A percentile compares a stretch with the other conserved stretches of the same genome.
phyloP scores from a whole-genome alignment of 106 monocot genomes.

The Triglochin maritima region DNA sequence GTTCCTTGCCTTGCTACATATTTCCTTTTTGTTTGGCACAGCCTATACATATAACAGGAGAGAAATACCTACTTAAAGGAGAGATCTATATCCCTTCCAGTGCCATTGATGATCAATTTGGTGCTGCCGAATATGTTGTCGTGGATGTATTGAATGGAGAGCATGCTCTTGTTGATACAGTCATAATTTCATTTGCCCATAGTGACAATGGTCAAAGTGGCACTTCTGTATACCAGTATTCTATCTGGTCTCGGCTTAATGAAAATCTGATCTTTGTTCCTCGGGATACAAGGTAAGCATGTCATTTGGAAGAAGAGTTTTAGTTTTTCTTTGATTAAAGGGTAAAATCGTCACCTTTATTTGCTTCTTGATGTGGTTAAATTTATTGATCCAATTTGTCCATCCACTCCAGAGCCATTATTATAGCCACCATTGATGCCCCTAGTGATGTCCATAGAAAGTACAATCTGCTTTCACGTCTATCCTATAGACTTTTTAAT shows the following conservation, averaged over 20 bases:
- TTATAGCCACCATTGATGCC: no score
- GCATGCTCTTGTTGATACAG: slow-evolving; percentile 29
- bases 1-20: background rate
- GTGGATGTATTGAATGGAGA: slow-evolving; percentile 55
- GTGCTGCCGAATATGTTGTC: slow-evolving; percentile 38
- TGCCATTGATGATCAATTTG: slow-evolving; percentile 17
- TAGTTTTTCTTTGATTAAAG: background rate
- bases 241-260: slow-evolving; percentile 64
- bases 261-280: slow-evolving; percentile 57
- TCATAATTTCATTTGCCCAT: slow-evolving; percentile 25
- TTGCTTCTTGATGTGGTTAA: no score
- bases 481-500: no score
- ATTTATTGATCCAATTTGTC: no score
- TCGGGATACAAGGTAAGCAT: slow-evolving; percentile 51
- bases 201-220: slow-evolving; percentile 15
- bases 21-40: slow-evolving; percentile 15
- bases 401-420: no score
- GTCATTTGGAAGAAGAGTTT: background rate
- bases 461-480: no score
- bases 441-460: no score
- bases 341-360: no score
- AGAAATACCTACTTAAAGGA: slow-evolving; percentile 76
- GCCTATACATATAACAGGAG: slow-evolving; percentile 61
- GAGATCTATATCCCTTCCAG: slow-evolving; percentile 46
- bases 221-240: slow-evolving; percentile 47